Base-by-base conservation (phyloP, 768 basidiomycete genomes). In the Calvatia gigantea region DNA sequence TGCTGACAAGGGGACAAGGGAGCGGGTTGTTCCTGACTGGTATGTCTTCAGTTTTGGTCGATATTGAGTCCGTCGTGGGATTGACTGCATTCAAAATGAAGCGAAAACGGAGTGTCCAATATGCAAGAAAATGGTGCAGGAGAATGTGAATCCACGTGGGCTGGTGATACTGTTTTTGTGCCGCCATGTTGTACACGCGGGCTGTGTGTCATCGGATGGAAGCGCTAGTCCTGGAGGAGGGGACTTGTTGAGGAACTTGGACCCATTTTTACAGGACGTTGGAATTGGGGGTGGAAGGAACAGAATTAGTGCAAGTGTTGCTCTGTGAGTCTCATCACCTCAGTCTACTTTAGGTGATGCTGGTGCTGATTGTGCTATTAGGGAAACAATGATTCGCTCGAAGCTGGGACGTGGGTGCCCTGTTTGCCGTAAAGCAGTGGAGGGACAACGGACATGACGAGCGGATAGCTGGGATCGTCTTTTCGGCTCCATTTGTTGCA, bases 181-280 rank as follows among this genome's bases (percentile, higher is more conserved):
- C 68, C 86, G 91, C 31, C 94, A 97, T 64, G 81, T 89, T 43
- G 88, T 94, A 0, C 94, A 97, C 64, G 87, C 87, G 0, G 72
- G 76, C 6, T 96, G 94, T 61, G 82, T 87, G 0, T 81, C n/a
- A n/a, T n/a, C 76, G 17, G 83, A 85, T 11, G 78, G 77, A 0
- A 81, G 76, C n/a, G 83, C 85, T 8, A 78, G 77, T 4, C 83
- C 71, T 75, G 4, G 61, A 83, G 31, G 73, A 80, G 14, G 76
- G 75, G 14, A 68, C 80, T 49, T 38, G 48, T n/a, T 56, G 56
- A 50, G 57, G 56, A 28, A 51, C 48, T 54, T 55, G 47, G 54
- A 58, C 38, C 41, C 41, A 44, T 48, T 48, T 42, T 42, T 56
- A 42, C 48, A 48, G 19, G 46, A 58, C n/a, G 47, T 49, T 11